Base-by-base conservation (phyloP, 2,329 filamentous ascomycete species). In the Fusarium xylarioides region DNA sequence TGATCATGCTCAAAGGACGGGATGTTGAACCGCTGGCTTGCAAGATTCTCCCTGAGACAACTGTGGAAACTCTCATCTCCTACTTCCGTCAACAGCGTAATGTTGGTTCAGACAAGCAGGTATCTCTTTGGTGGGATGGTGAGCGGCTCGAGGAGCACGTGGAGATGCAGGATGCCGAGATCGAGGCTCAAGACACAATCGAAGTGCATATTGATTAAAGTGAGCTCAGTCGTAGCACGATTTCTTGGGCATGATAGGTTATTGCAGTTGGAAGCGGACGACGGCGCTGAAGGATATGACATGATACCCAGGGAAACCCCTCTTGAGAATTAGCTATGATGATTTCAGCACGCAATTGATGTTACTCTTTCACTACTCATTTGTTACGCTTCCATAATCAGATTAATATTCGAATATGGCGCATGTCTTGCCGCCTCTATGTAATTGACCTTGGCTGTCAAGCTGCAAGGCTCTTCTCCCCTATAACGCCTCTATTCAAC, bases 71-170 rank as follows among this genome's bases (percentile, higher is more conserved):
- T 59, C 85, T 97, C 57, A 83, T 92, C 23, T 84, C 83, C 43
- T 88, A 86, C 7, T 95, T 92, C 79, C 87, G 89, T 56, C 83
- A 84, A 42, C 83, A 86, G 73, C 86, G 87, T 35, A 76, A 83
- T 0, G 79, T 95, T 23, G 80, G 83, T 1, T 78, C 82, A 2
- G 86, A 87, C 9, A 87, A 85, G 73, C 80, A 86, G 1, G 82
- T 96, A 7, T 86, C 86, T 42, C 83, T 97, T 16, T 85, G 87
- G 74, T 95, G 94, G 80, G 94, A 97, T 75, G 94, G 94, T 19
- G 93, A 95, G 56, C 83, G 84, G 52, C 83, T 97, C 34, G 88
- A 91, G 19, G 86, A 88, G 23, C 85, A 89, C 4, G 82, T 84
- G 35, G 88, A 86, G 4, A 86, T 96, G 50, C 85, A 85, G 49